Conservation (phyloP, 2,329 filamentous ascomycete genomes). For the Ophiocordyceps unilateralis region DNA sequence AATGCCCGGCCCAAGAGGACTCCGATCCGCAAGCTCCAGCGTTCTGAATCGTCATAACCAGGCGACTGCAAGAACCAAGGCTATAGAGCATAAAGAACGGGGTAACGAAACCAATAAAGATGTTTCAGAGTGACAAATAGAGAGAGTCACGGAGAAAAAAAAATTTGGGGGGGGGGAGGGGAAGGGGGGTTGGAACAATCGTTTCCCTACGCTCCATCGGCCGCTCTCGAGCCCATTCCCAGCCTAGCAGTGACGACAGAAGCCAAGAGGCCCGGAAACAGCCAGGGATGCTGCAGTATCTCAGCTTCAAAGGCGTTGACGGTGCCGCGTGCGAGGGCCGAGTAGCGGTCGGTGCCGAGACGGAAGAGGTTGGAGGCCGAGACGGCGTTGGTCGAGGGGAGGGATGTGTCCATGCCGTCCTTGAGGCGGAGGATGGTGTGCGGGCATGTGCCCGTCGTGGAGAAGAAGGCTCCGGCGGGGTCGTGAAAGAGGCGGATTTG, state of each 20-base stretch:
- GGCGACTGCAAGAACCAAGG: too few species aligned
- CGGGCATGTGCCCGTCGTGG: constrained; percentile 42
- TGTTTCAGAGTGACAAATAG: too few species aligned
- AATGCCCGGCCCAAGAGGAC: not conserved
- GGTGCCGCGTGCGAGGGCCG: constrained; percentile 50
- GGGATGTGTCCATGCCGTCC: constrained; percentile 84
- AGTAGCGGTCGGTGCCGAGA: constrained; percentile 49
- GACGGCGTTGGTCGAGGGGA: constrained; percentile 78
- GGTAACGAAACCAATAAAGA: too few species aligned
- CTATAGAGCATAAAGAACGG: not conserved
- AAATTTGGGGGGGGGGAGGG: too few species aligned
- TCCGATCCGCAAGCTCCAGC: not conserved
- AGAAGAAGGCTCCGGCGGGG: constrained; percentile 53
- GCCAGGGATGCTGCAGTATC: constrained; percentile 79
- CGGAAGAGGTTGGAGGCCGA: constrained; percentile 79
- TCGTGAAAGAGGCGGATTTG: constrained; percentile 73
- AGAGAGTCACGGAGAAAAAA: too few species aligned
- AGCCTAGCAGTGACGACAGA: constrained; percentile 59
- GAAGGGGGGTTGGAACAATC: too few species aligned
- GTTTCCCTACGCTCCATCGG: constrained; percentile 9
- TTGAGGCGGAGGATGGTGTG: constrained; percentile 76
- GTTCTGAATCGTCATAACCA: not conserved
- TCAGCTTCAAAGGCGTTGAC: constrained; percentile 80
- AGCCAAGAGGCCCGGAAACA: constrained; percentile 68
- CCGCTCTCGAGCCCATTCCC: constrained; percentile 33